Base-by-base conservation (phyloP, 1,139 yeast genomes). In the Yamadazyma atmosphaerica region DNA sequence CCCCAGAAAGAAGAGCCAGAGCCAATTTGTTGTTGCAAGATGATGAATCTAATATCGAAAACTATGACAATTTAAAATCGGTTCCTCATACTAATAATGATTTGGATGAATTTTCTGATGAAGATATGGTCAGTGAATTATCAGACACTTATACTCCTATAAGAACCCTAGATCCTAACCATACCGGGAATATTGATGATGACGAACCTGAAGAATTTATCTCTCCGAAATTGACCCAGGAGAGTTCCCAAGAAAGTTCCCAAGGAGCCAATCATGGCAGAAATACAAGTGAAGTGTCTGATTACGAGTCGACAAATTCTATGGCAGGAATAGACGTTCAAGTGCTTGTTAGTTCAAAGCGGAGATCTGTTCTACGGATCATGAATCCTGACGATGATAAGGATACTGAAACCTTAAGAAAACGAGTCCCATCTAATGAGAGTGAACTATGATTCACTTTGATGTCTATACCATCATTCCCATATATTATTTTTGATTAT, bases 331-430 rank as follows among this genome's bases (percentile, higher is more conserved):
- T 83, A 46, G 90, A 84, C 45, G 90, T 82, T 0, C 92, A 84
- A 54, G 85, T 85, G 7, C 60, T 85, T 45, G 90, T 84, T 8
- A 78, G 87, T 41, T 78, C 86, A n/a, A 79, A 79, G 53, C 66
- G 90, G 49, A 62, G 87, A 39, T 72, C 85, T 1, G 74, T 74
- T 34, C 63, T 85, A 35, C 64, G 84, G 25, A 81, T 85, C 27
- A 72, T 81, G 35, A 85, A 85, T 50, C 94, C 94, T 0, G 82
- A 77, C 47, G 32, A 58, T 4, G 72, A 44, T 29, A 37, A 44
- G 47, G 42, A 38, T 12, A 34, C 25, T 31, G 31, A 36, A 11
- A 32, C 39, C 22, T 10, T 46, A 19, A 27, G 50, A 28, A 65
- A 63, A 43, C 51, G 72, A 38, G 51, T 61, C 10, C 68, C 71